phyloP scores from a whole-genome alignment of 768 basidiomycete genomes.

The Kwoniella botswanensis region DNA sequence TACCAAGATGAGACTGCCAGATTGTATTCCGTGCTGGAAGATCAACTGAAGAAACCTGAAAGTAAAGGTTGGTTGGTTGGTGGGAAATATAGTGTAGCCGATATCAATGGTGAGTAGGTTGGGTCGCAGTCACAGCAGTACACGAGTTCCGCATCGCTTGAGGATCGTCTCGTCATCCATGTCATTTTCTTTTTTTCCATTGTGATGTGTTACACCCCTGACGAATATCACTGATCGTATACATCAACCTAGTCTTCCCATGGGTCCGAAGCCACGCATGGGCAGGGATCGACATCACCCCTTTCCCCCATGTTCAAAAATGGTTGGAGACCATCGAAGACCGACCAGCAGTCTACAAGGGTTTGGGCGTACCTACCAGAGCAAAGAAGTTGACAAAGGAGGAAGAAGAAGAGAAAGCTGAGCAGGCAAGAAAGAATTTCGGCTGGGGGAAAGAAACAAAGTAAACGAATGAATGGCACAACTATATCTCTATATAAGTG shows the following conservation, averaged over 20 bases:
- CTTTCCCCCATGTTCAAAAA: conserved; percentile 69
- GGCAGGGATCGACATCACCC: conserved; percentile 67
- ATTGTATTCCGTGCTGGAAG: conserved; percentile 80
- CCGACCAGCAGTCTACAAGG: conserved; percentile 57
- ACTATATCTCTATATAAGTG: background rate
- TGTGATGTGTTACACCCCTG: no score
- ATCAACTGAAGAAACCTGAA: conserved; percentile 64
- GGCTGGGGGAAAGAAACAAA: conserved; percentile 26
- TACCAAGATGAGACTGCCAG: conserved; percentile 82
- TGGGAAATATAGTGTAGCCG: conserved; percentile 70
- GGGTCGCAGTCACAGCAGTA: no score
- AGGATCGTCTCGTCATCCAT: no score
- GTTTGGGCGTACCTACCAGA: conserved; percentile 54
- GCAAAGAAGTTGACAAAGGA: conserved; percentile 48
- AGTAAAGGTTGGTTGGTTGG: conserved; percentile 80
- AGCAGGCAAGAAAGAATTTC: conserved; percentile 49
- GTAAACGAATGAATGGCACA: no score
- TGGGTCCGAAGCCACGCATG: conserved; percentile 65
- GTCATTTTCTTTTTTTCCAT: no score
- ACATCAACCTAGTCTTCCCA: conserved; percentile 38
- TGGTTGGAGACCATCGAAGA: conserved; percentile 61
- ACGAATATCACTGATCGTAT: no score
- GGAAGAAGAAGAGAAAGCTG: conserved; percentile 53
- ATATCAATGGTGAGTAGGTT: conserved; percentile 50
- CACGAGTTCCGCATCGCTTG: no score